Evolutionary conservation across 208 protist genomes (phyloP), one percentile per base, ranked within the genome.

Genomic region (Acanthamoeba healyi): DNA sequence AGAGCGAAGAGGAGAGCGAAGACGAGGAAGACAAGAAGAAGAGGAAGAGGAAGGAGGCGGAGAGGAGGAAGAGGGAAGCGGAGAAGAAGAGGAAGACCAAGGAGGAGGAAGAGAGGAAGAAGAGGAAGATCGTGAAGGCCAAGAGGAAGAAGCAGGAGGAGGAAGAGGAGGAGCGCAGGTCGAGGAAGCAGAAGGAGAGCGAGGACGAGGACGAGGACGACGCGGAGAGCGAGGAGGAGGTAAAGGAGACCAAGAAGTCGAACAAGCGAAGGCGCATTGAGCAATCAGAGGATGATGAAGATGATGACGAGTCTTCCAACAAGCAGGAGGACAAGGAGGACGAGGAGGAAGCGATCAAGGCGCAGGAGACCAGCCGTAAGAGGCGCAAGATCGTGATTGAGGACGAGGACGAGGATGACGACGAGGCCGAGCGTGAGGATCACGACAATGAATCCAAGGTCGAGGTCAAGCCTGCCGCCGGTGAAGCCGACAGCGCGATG

Each of bases 101-200:
- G n/a, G 58, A 67, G 9, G 58, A 67, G 10, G 58, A 65, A 15
- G 58, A 67, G 58, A 67, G 58, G 58, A 67, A 67, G 58, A 67
- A 67, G 58, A 29, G 58, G 58, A 67, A 67, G 58, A n/a, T n/a
- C 29, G 58, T 36, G n/a, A 34, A 67, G n/a, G n/a, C 22, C 5
- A n/a, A 34, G n/a, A 29, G 29, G 58, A 34, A n/a, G 58, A 7
- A 6, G 49, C 10, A 6, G 10, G 15, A 54, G 49, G 15, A 54
- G 49, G 49, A 6, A 6, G 15, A 67, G 26, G 29, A 67, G 15
- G 58, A n/a, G n/a, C n/a, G 29, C n/a, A 14, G 24, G 3, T 15
- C 22, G 0, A 34, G 34, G 58, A 14, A 29, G 26, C n/a, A 9
- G 26, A 34, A 65, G 26, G 58, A 65, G 58, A 12, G 9, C n/a